phyloP scores from a whole-genome alignment of 2,329 filamentous ascomycete species.

The Aureobasidium uvarum region DNA sequence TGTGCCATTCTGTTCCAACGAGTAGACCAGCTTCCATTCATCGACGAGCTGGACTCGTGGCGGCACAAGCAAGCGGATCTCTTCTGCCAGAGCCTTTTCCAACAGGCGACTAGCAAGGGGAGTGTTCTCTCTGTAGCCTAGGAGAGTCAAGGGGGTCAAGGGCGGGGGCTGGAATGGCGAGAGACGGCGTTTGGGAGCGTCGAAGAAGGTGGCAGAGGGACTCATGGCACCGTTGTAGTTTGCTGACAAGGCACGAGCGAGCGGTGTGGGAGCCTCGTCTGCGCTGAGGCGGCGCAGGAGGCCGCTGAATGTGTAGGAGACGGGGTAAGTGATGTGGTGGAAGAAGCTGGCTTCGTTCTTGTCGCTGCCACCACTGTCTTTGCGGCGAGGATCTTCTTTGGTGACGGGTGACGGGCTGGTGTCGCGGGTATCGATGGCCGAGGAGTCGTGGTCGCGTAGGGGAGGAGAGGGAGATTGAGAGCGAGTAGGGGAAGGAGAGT shows the following conservation, averaged over 20 bases:
- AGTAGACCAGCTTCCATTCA: conserved; percentile 83
- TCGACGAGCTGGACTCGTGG: conserved; percentile 83
- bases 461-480: background rate
- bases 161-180: conserved; percentile 87
- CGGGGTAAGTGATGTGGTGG: conserved; percentile 51
- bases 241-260: conserved; percentile 39
- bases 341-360: conserved; percentile 32
- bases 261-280: conserved; percentile 43
- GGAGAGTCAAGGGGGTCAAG: conserved; percentile 73
- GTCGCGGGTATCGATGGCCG: background rate
- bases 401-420: background rate
- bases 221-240: conserved; percentile 43
- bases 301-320: conserved; percentile 50
- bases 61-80: conserved; percentile 85
- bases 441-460: background rate
- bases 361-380: background rate
- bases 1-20: conserved; percentile 86
- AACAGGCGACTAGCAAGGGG: conserved; percentile 63
- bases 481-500: background rate
- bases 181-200: conserved; percentile 59
- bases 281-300: conserved; percentile 49
- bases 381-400: background rate
- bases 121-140: conserved; percentile 63
- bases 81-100: conserved; percentile 74
- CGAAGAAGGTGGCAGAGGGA: conserved; percentile 54